Conservation (phyloP, 495 filamentous ascomycete species). For the Penicillium canescens region DNA sequence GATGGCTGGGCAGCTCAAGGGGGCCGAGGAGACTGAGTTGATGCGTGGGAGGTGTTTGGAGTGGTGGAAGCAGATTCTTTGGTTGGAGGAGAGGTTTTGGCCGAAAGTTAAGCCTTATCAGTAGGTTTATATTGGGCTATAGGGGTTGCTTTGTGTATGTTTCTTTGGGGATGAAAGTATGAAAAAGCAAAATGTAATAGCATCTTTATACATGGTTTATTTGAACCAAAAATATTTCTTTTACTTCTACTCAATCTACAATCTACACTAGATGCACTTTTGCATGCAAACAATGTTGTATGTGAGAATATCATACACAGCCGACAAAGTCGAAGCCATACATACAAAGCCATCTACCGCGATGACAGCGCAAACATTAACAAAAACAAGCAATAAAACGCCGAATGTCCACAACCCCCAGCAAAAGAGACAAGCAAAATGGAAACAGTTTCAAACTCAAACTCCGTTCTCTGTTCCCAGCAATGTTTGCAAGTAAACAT, state of each 20-base stretch:
- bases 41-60: conserved; percentile 35
- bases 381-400: conserved; percentile 7
- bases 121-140: no score
- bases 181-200: not conserved
- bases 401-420: not conserved
- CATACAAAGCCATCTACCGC: conserved; percentile 15
- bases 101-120: conserved; percentile 21
- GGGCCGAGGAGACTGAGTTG: conserved; percentile 34
- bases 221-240: not conserved
- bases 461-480: conserved; percentile 12
- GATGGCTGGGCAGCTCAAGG: conserved; percentile 41
- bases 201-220: not conserved
- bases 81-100: conserved; percentile 56
- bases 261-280: not conserved
- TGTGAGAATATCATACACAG: conserved; percentile 23
- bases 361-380: not conserved
- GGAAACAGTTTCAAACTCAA: not conserved
- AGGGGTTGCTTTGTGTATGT: no score
- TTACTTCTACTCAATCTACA: no score
- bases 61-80: conserved; percentile 54
- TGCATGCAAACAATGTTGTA: conserved; percentile 11
- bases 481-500: not conserved
- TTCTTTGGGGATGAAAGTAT: no score
- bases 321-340: conserved; percentile 7
- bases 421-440: not conserved